A percentile compares a stretch with the other conserved stretches of the same genome.
Evolutionary conservation across 371 early-diverging fungal genomes (phyloP).

Genomic region (Circinella minor): DNA sequence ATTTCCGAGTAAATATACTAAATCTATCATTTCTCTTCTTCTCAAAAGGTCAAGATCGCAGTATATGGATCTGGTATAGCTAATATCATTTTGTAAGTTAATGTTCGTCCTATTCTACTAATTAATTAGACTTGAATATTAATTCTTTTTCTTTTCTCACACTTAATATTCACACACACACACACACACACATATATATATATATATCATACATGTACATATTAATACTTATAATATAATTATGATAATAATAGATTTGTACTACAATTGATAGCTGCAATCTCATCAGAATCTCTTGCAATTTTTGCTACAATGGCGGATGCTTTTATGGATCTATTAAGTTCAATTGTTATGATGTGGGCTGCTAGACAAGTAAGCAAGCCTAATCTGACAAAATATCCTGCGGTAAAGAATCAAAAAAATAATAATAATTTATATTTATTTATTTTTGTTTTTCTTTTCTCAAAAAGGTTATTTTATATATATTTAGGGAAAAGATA

Average conservation of each 20-base stretch:
- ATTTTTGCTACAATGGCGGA: slow-evolving; percentile 94
- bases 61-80: slow-evolving; percentile 84
- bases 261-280: slow-evolving; percentile 84
- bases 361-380: slow-evolving; percentile 66
- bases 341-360: slow-evolving; percentile 71
- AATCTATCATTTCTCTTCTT: neutral
- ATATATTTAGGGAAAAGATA: slow-evolving; percentile 73
- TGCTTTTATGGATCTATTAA: slow-evolving; percentile 90
- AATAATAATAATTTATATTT: neutral
- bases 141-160: neutral
- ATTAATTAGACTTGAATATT: neutral
- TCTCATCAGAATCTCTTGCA: slow-evolving; percentile 83
- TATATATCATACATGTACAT: neutral
- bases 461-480: neutral
- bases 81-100: slow-evolving; percentile 66
- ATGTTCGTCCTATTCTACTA: too few relatives aligned
- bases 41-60: slow-evolving; percentile 74
- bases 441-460: neutral
- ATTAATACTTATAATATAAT: neutral
- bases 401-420: slow-evolving; percentile 55
- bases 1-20: neutral
- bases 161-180: neutral
- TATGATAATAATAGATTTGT: slow-evolving; percentile 44
- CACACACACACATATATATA: neutral
- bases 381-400: slow-evolving; percentile 75